Base-by-base conservation (phyloP, 31 red algal genomes). In the Porphyra umbilicalis region DNA sequence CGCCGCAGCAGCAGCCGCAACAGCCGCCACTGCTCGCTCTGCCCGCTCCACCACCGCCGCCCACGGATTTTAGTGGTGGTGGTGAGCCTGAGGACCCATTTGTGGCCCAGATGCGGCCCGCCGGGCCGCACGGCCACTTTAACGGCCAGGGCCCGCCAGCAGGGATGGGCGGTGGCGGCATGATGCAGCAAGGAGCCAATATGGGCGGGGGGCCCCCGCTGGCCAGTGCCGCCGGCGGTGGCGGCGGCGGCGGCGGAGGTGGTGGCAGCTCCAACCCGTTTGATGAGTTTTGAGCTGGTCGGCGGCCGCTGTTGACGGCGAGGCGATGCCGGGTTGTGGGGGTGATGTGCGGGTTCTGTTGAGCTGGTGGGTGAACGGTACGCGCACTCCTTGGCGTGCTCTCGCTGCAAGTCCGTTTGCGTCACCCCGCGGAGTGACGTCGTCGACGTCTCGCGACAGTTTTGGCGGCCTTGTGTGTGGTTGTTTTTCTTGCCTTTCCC, bases 241-340 rank as follows among this genome's bases (percentile, higher is more conserved):
- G 57, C 57, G 57, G 57, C 57, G 57, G 57, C 57, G 57, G 57
- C 25, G 57, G 57, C 42, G 42, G 42, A 18, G 42, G 16, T 5
- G 57, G 57, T 29, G 57, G 57, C 57, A 71, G 57, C 57, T 71
- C 57, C 57, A 71, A 71, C 57, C 57, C 57, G 8, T 71, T 71
- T 71, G 57, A 71, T 71, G 57, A 71, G 57, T 71, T 71, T 71
- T 71, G 57, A 71, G n/a, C n/a, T n/a, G n/a, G n/a, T n/a, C n/a
- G n/a, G n/a, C n/a, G n/a, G n/a, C n/a, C n/a, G n/a, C n/a, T n/a
- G n/a, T n/a, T n/a, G n/a, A n/a, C n/a, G n/a, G n/a, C n/a, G n/a
- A n/a, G n/a, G n/a, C n/a, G n/a, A n/a, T n/a, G n/a, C n/a, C n/a
- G n/a, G n/a, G n/a, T n/a, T n/a, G n/a, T n/a, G n/a, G n/a, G n/a